These are phyloP conservation scores for Halteria grandinella DNA, from an alignment of 73 alveolate genomes.

Conservation along the genomic window DNA sequence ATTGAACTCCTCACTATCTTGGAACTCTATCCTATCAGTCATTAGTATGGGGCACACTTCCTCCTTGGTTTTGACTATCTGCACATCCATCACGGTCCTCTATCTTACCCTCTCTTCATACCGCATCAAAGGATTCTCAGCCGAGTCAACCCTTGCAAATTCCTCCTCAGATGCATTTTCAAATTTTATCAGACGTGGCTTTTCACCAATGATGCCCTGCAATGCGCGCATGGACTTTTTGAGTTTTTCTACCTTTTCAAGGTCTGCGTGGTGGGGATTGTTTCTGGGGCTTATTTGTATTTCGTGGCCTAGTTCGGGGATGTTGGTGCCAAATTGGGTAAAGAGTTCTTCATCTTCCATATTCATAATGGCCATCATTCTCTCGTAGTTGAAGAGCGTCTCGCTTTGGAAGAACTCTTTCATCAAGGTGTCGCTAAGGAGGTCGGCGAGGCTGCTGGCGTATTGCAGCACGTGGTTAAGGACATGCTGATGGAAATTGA, in stretches of 20 bases:
- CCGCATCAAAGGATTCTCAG: background rate
- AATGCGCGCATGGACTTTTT: too few relatives aligned
- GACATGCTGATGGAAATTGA: slow-evolving; percentile 32
- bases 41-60: slow-evolving; percentile 26
- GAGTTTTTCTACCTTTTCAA: too few relatives aligned
- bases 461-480: background rate
- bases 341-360: background rate
- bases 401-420: background rate
- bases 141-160: background rate
- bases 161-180: background rate
- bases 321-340: too few relatives aligned
- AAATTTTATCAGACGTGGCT: background rate
- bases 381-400: slow-evolving; percentile 14
- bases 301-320: too few relatives aligned
- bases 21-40: background rate
- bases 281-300: too few relatives aligned
- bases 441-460: background rate
- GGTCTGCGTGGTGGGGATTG: too few relatives aligned
- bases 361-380: background rate
- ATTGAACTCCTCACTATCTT: background rate
- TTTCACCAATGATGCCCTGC: background rate
- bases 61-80: background rate
- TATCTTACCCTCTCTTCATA: background rate
- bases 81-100: background rate
- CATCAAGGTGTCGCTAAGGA: slow-evolving; percentile 4